Evolutionary conservation across 2,329 filamentous ascomycete species (phyloP), one percentile per base, ranked within the genome.

Genomic region (Gremmenia infestans): DNA sequence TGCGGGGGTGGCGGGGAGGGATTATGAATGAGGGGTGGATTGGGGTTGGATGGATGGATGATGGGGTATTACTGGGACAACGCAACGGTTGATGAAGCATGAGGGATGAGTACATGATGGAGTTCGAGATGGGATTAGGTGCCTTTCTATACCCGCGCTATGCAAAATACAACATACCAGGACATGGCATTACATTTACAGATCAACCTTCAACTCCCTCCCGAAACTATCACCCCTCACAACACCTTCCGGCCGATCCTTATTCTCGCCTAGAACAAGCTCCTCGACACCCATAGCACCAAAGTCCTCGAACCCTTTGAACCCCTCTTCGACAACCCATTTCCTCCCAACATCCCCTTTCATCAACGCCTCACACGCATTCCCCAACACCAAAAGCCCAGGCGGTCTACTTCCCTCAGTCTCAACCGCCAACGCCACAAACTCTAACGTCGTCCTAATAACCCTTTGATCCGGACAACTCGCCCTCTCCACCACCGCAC

Each of bases 391-490:
- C 32, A 99, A 74, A 57, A 99, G 71, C 0, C 94, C 94, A 0
- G 94, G 94, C 14, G 94, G 94, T 37, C 93, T 78, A 63, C 88
- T 94, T 0, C 94, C 94, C 67, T 95, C 91, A 50, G 89, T 84
- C 70, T 97, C 91, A 47, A 99, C 85, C 0, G 94, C 94, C 52
- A 85, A 80, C 23, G 81, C 88, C 1, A 97, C 90, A 65, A 87
- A 81, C 64, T 85, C 81, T 23, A 99, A 74, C 1, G 91, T 96
- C 1, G 91, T 94, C 54, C 94, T 80, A 28, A 99, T 92, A 15
- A 99, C 89, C 49, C 93, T 80, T 74, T 99, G 94, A 69, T 99
- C 94, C 0, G 91, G 88, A 69, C 94, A 99, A 59, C 89, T 96
- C 5, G 94, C 94, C 37, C 94, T 81, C 73, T 99, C 94, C 54